phyloP scores from a whole-genome alignment of 495 filamentous ascomycete genomes.

The Neurospora sp. region DNA sequence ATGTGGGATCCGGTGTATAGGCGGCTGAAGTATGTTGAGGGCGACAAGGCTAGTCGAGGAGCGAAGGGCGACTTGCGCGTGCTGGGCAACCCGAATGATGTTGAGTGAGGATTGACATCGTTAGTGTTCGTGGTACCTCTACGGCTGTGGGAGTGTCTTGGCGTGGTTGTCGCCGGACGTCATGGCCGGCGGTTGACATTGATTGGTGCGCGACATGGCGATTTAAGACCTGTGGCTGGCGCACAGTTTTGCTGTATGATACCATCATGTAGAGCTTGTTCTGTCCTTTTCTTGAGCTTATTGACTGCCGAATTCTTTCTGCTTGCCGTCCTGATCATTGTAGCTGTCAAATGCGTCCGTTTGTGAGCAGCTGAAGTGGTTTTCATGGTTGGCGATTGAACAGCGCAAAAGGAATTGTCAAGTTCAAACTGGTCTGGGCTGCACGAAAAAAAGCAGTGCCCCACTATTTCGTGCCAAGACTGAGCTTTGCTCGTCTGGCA shows the following conservation, averaged over 20 bases:
- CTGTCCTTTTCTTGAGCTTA: not conserved
- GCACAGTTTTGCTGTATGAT: not conserved
- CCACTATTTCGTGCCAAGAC: not conserved
- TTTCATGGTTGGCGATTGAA: not conserved
- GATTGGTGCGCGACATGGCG: not conserved
- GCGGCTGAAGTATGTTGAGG: slow-evolving; percentile 46
- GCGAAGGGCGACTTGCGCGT: slow-evolving; percentile 53
- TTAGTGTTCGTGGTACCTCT: not conserved
- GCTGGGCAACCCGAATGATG: slow-evolving; percentile 18
- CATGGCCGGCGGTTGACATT: not conserved
- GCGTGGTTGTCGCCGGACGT: not conserved
- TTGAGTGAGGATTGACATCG: not conserved
- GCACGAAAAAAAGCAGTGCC: not conserved
- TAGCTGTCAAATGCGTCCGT: not conserved
- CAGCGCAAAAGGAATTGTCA: not conserved
- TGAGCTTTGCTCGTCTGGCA: not conserved
- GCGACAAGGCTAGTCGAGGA: slow-evolving; percentile 35
- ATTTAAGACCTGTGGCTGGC: not conserved
- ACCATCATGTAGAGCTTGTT: not conserved
- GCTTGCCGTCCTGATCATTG: not conserved
- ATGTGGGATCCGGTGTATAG: slow-evolving; percentile 83
- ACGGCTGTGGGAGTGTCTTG: not conserved
- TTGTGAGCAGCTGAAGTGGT: not conserved
- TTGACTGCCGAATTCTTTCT: not conserved
- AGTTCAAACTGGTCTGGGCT: not conserved